These are phyloP conservation scores for Boletus sp. DNA, from an alignment of 768 basidiomycete species.

Conservation along the genomic window DNA sequence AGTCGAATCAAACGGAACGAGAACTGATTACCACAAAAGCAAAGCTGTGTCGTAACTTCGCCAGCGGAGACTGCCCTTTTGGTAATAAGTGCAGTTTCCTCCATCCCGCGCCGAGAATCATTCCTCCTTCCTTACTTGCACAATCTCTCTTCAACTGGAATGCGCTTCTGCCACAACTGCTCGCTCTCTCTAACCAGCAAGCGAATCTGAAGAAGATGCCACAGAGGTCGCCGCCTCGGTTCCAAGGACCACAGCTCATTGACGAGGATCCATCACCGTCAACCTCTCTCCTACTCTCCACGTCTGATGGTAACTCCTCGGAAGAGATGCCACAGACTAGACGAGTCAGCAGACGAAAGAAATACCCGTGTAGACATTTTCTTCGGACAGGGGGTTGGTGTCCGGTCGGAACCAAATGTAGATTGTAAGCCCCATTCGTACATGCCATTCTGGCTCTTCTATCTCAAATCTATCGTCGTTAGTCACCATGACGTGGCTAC, in stretches of 20 bases:
- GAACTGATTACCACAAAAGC: constrained; percentile 22
- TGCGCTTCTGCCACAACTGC: constrained; percentile 14
- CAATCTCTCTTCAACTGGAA: constrained; percentile 19
- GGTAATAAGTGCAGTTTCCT: constrained; percentile 40
- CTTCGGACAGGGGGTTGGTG: constrained; percentile 43
- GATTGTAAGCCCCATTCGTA: constrained; percentile 35
- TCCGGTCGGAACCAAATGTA: constrained; percentile 40
- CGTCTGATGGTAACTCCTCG: constrained; percentile 17
- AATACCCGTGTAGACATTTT: constrained; percentile 41
- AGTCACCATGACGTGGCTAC: constrained; percentile 24
- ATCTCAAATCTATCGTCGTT: neutral
- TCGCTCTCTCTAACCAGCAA: constrained; percentile 10
- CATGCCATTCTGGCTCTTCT: neutral
- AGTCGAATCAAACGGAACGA: neutral
- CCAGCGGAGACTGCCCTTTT: constrained; percentile 36
- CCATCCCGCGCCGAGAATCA: constrained; percentile 25
- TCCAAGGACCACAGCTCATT: constrained; percentile 10
- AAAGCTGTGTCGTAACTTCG: constrained; percentile 38
- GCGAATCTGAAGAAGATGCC: neutral
- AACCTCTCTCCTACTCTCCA: constrained; percentile 23
- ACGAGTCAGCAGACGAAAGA: constrained; percentile 23
- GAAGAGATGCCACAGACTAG: constrained; percentile 4
- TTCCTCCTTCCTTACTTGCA: constrained; percentile 17
- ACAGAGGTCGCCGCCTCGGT: constrained; percentile 1
- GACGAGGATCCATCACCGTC: constrained; percentile 22